Conservation (phyloP, 257 asterid genomes). For the Ballota nigra region DNA sequence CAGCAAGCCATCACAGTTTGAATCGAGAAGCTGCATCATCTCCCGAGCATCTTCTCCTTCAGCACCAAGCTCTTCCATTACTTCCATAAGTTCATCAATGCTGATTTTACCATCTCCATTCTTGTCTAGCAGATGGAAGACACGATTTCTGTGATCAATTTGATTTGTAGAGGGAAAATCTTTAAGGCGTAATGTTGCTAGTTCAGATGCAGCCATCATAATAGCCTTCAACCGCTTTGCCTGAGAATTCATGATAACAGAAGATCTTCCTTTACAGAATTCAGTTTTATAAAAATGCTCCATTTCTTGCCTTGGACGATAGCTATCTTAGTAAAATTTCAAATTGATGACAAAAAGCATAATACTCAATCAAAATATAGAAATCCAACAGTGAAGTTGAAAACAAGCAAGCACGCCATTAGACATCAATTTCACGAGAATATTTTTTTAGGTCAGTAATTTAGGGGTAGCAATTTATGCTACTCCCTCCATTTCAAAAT, state of each 20-base stretch:
- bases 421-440: neutral
- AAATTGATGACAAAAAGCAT: neutral
- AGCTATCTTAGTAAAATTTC: neutral
- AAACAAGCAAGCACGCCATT: neutral
- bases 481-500: too few species aligned
- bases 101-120: constrained; percentile 94
- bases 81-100: constrained; percentile 93
- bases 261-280: constrained; percentile 21
- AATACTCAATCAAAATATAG: neutral
- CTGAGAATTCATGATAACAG: constrained; percentile 39
- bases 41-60: constrained; percentile 90
- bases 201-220: constrained; percentile 97
- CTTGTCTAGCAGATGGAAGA: constrained; percentile 85
- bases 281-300: neutral
- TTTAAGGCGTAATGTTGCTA: constrained; percentile 79
- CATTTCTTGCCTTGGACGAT: neutral
- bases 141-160: constrained; percentile 52
- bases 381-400: neutral
- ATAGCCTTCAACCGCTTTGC: constrained; percentile 87
- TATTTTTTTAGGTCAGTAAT: neutral
- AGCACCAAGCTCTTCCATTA: constrained; percentile 96
- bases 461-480: neutral
- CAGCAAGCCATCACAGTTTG: constrained; percentile 84
- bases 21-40: constrained; percentile 92
- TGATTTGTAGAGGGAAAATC: constrained; percentile 69